Evolutionary conservation across 164 flowering plant genomes (phyloP), one percentile per base, ranked within the genome.

Genomic region (Houttuynia cordata): DNA sequence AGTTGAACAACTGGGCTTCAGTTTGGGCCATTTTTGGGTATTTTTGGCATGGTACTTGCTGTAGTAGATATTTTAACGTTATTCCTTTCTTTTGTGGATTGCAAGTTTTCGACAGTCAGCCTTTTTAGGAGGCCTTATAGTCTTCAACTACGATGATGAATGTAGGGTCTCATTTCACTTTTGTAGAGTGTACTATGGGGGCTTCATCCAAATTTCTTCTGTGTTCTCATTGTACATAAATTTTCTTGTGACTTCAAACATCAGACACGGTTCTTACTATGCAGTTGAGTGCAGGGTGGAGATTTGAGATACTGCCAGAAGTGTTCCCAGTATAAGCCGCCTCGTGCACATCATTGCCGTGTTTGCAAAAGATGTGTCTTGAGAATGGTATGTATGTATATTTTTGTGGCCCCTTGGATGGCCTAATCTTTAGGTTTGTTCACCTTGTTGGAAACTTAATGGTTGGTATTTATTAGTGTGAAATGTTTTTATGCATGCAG

Each of bases 321-420:
- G 75, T 90, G 97, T 71, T 80, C 89, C 56, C 88, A 72, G 37
- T 81, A 75, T 69, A 93, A 93, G 73, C 97, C 99, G 70, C 95
- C 97, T 14, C 87, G 99, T 21, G 83, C 96, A 3, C 99, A 93
- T 75, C 99, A 93, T 71, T 93, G 97, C 40, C 95, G 97, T 42
- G 81, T 85, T 61, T 93, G 99, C 73, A 83, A 80, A 74, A 74
- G 93, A 79, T 93, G 99, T 75, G 89, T 91, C 64, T 58, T 93
- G 64, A 78, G 96, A 72, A 90, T 92, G 98, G 96, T 89, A 87
- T 62, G 81, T 62, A 62, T 53, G 49, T 45, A 67, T 59, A 59
- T 24, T 45, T 45, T 10, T 45, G 49, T 45, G 8, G 49, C 49
- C 49, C 49, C 49, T 10, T 12, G 8, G 17, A 7, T 45, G 49